Base-by-base conservation (phyloP, 306 rosid genomes). In the Quercus aquifolioides region DNA sequence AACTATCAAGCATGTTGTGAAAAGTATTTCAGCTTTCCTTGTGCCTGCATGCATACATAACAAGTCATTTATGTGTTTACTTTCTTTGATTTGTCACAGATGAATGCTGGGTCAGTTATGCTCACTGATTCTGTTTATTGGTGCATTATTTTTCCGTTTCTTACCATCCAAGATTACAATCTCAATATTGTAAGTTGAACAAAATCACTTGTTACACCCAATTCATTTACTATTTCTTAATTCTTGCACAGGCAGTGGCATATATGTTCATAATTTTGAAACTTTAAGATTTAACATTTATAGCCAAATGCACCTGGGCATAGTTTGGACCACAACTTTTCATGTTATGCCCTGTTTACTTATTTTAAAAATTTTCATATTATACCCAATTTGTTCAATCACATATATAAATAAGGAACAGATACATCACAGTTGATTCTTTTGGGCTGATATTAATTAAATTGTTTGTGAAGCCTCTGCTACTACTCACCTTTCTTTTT, bases 71-170 rank as follows among this genome's bases (percentile, higher is more conserved):
- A 55, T 21, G 21, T 72, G 80, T 60, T 73, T 74, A 31, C 80
- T 70, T 43, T 19, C 26, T 81, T 76, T 78, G 63, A 57, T 65
- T 57, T 67, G 31, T 55, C 72, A 74, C 88, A 92, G 95, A 89
- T 84, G 41, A 87, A 71, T 85, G 92, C 91, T 73, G 97, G 97
- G 64, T 88, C 92, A 11, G 97, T 92, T 82, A 75, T 89, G 89
- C 87, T 90, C 60, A 92, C 92, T 43, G 96, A 92, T 81, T 67
- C 71, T 56, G 30, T 92, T 60, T 89, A 85, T 74, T 92, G 97
- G 96, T 4, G 81, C 71, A 30, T 92, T 69, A 88, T 92, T 60
- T 89, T 89, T 83, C 96, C 96, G 4, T 88, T 92, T 74, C 87
- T 92, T 78, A 84, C 91, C 68, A 55, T 82, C 91, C 83, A 64